These are phyloP conservation scores for Wickerhamomyces sp. DNA, from an alignment of 1,139 yeast genomes.

Conservation along the genomic window DNA sequence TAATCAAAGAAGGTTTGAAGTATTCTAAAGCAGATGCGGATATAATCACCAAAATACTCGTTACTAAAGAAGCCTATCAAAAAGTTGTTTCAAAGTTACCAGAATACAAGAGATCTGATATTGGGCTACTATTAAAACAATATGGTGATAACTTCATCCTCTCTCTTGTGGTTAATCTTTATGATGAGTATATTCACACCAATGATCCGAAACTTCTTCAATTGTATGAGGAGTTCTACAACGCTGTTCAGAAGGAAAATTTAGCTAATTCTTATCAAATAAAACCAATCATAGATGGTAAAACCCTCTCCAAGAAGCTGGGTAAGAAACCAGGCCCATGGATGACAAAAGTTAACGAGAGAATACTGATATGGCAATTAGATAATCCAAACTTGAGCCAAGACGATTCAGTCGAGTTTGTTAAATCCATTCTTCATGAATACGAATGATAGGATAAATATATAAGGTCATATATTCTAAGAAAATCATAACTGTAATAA, in stretches of 20 bases:
- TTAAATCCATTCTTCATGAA: constrained; percentile 26
- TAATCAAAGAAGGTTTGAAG: constrained; percentile 68
- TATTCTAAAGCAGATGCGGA: constrained; percentile 56
- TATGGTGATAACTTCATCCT: constrained; percentile 51
- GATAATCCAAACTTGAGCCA: constrained; percentile 55
- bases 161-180: constrained; percentile 30
- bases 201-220: constrained; percentile 8
- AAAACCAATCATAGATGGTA: constrained; percentile 67
- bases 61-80: constrained; percentile 25
- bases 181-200: constrained; percentile 14
- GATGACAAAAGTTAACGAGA: constrained; percentile 55
- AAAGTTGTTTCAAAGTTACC: constrained; percentile 20
- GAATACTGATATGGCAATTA: constrained; percentile 67
- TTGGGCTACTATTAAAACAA: constrained; percentile 57
- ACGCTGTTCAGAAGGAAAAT: constrained; percentile 24
- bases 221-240: constrained; percentile 36
- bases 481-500: background rate
- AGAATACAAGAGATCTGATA: constrained; percentile 42
- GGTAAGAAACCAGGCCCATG: constrained; percentile 78
- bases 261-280: constrained; percentile 40
- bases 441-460: background rate
- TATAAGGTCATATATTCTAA: background rate
- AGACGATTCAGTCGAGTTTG: constrained; percentile 49
- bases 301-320: constrained; percentile 47
- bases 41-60: constrained; percentile 40